Conservation (phyloP, 257 asterid genomes). For the Ophiorrhiza pumila region DNA sequence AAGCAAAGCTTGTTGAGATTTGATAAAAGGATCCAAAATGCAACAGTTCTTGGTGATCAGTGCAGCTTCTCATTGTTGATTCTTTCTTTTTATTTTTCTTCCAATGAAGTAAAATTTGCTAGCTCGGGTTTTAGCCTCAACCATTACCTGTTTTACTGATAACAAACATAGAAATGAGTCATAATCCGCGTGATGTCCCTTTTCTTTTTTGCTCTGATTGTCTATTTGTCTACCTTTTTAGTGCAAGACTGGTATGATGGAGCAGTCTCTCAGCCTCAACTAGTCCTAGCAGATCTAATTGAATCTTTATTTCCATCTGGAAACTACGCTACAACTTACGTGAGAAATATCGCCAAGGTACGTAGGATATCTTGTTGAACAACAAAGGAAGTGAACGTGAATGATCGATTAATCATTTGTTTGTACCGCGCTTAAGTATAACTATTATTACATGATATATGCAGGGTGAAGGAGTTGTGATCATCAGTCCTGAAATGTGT, state of each 20-base stretch:
- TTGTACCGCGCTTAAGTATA: not conserved
- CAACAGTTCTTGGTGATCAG: constrained; percentile 59
- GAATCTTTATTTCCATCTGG: constrained; percentile 82
- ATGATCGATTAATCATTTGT: not conserved
- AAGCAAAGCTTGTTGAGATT: constrained; percentile 89
- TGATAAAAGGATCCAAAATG: constrained; percentile 66
- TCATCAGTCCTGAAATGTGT: constrained; percentile 71
- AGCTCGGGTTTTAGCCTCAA: too few relatives aligned
- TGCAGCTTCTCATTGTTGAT: not conserved
- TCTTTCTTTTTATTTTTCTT: not conserved
- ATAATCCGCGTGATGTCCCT: not conserved
- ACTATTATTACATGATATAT: not conserved
- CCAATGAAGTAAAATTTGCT: not conserved
- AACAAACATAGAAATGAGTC: not conserved
- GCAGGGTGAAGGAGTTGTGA: constrained; percentile 76
- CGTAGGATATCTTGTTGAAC: constrained; percentile 25
- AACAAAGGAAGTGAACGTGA: not conserved
- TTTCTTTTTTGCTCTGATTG: not conserved
- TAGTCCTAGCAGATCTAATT: constrained; percentile 67
- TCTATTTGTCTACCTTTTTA: constrained; percentile 1
- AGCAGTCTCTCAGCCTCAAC: constrained; percentile 89
- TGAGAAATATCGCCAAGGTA: constrained; percentile 78
- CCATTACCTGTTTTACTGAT: not conserved
- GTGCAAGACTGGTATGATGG: constrained; percentile 86
- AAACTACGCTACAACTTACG: constrained; percentile 55